Evolutionary conservation across 148 eudicot genomes (phyloP).

Genomic region (Heliamphora exappendiculata): DNA sequence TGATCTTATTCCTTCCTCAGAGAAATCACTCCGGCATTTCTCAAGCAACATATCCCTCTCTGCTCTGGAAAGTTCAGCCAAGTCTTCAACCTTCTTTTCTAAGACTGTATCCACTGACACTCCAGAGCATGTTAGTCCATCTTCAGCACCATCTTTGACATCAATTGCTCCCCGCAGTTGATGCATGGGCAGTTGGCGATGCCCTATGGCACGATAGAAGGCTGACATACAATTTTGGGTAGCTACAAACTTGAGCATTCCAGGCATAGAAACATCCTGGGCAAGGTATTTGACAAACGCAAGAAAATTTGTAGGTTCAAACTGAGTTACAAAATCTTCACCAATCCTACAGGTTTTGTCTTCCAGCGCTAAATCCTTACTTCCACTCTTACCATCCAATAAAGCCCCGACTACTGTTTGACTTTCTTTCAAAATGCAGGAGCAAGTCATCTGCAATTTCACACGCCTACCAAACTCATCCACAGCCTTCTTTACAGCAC

Average conservation of each 20-base stretch:
- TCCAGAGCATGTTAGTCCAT: neutral
- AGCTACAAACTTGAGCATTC: conserved; percentile 21
- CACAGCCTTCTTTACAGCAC: conserved; percentile 32
- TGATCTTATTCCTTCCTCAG: neutral
- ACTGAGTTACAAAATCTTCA: conserved; percentile 14
- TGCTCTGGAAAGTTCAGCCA: neutral
- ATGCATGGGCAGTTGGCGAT: conserved; percentile 31
- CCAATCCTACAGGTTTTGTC: neutral
- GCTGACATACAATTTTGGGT: conserved; percentile 23
- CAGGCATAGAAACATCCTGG: conserved; percentile 8
- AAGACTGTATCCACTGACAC: neutral
- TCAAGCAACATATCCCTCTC: neutral
- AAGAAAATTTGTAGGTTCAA: conserved; percentile 31
- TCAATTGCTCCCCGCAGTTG: conserved; percentile 16
- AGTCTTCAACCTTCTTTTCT: neutral
- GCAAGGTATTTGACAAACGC: conserved; percentile 25
- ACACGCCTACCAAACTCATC: conserved; percentile 32
- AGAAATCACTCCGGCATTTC: conserved; percentile 1
- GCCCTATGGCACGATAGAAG: conserved; percentile 33
- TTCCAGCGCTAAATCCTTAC: neutral
- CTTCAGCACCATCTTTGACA: conserved; percentile 1
- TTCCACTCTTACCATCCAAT: neutral
- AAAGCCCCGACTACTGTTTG: neutral
- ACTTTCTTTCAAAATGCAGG: conserved; percentile 23
- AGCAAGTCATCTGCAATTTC: conserved; percentile 30